Evolutionary conservation across 1,284 basidiomycete species (phyloP).

Genomic region (Fomitiporia mediterranea): DNA sequence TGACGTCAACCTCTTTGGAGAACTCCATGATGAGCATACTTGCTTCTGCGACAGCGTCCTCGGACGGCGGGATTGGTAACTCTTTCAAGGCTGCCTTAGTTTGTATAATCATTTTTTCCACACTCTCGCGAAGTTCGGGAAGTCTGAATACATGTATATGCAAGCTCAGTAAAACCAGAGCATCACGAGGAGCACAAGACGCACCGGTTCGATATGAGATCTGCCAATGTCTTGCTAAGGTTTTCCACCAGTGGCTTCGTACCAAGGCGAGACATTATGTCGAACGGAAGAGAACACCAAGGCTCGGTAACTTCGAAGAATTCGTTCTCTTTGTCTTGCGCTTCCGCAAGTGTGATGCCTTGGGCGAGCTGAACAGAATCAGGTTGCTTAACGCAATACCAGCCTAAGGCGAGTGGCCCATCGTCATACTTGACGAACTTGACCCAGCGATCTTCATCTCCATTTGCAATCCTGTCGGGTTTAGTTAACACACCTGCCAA

Average conservation of each 20-base stretch:
- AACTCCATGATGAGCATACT: slow-evolving; percentile 44
- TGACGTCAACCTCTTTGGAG: slow-evolving; percentile 37
- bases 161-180: neutral
- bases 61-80: slow-evolving; percentile 50
- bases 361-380: slow-evolving; percentile 27
- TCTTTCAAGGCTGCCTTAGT: slow-evolving; percentile 34
- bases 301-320: slow-evolving; percentile 58
- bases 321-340: slow-evolving; percentile 54
- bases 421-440: slow-evolving; percentile 52
- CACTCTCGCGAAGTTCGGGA: slow-evolving; percentile 51
- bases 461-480: slow-evolving; percentile 63
- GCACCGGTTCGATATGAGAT: slow-evolving; percentile 54
- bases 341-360: slow-evolving; percentile 56
- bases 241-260: slow-evolving; percentile 51
- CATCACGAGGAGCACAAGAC: neutral
- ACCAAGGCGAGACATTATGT: slow-evolving; percentile 45
- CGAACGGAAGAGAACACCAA: slow-evolving; percentile 51
- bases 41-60: slow-evolving; percentile 53
- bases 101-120: slow-evolving; percentile 40
- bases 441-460: slow-evolving; percentile 60
- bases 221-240: slow-evolving; percentile 50
- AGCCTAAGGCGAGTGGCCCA: slow-evolving; percentile 55
- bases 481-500: slow-evolving; percentile 71
- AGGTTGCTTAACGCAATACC: slow-evolving; percentile 74
- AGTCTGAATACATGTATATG: slow-evolving; percentile 46